Percentiles rank a stretch among this genome's conserved stretches.
These are phyloP conservation scores for Kuraishia ogatae DNA, from an alignment of 805 yeast genomes.

Conservation along the genomic window DNA sequence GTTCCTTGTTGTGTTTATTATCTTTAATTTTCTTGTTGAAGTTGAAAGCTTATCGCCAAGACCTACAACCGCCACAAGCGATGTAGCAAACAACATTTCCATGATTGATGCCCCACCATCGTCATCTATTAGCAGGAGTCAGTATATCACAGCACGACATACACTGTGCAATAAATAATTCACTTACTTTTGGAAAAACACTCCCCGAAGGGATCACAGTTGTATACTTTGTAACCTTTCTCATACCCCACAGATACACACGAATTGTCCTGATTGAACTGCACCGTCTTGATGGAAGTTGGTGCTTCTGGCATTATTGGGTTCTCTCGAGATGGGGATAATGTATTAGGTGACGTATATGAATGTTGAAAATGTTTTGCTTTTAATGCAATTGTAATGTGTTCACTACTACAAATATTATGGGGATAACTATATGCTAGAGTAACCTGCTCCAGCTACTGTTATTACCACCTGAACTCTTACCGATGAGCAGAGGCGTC, in stretches of 20 bases:
- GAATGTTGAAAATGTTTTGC: too few species aligned
- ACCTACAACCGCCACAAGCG: conserved; percentile 78
- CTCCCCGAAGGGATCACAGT: conserved; percentile 81
- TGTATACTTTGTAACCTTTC: conserved; percentile 63
- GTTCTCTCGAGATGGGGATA: too few species aligned
- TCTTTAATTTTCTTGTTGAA: conserved; percentile 74
- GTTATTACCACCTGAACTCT: too few species aligned
- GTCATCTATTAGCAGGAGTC: conserved; percentile 8
- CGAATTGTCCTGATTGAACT: conserved; percentile 84
- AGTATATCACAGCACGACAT: neutral
- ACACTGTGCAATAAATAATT: neutral
- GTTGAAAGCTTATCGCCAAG: conserved; percentile 59
- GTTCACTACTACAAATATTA: too few species aligned
- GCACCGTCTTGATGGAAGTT: conserved; percentile 29
- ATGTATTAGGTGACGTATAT: too few species aligned
- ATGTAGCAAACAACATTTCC: conserved; percentile 87
- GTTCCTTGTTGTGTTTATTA: conserved; percentile 75
- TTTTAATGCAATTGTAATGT: too few species aligned
- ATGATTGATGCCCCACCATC: conserved; percentile 59
- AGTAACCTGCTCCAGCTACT: too few species aligned
- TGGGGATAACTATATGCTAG: too few species aligned
- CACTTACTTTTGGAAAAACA: conserved; percentile 36
- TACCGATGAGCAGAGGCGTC: too few species aligned
- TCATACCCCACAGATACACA: conserved; percentile 73
- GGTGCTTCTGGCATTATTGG: neutral